phyloP scores from a whole-genome alignment of 495 filamentous ascomycete species.

The Durotheca rogersii region DNA sequence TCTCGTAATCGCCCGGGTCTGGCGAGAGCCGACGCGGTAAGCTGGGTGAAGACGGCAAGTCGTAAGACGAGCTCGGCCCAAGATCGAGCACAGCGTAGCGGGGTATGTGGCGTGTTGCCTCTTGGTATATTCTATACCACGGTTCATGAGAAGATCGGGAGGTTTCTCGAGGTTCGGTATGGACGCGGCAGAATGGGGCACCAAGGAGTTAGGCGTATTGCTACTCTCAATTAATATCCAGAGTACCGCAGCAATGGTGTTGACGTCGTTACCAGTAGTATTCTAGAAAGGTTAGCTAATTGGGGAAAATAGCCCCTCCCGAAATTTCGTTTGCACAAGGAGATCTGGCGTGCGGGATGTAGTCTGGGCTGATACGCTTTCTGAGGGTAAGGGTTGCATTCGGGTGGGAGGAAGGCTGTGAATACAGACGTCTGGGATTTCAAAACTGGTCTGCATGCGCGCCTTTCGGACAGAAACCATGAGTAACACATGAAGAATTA shows the following conservation, averaged over 20 bases:
- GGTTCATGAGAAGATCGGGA: no score
- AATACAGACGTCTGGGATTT: slow-evolving; percentile 6
- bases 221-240: neutral
- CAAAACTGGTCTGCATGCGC: neutral
- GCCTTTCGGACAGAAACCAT: neutral
- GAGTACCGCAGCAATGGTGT: neutral
- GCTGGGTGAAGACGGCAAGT: slow-evolving; percentile 9
- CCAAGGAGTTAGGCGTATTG: no score
- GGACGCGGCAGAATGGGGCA: no score
- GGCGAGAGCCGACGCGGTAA: neutral
- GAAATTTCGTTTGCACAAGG: neutral
- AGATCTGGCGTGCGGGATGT: slow-evolving; percentile 4
- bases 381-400: slow-evolving; percentile 20
- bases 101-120: no score
- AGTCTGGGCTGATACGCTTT: neutral
- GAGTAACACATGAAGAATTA: neutral
- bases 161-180: no score
- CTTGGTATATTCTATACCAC: no score
- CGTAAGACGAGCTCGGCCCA: neutral
- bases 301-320: slow-evolving; percentile 2
- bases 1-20: slow-evolving; percentile 1
- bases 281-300: slow-evolving; percentile 18
- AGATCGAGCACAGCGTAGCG: neutral
- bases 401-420: slow-evolving; percentile 7
- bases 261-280: slow-evolving; percentile 2